A percentile compares a stretch with the other conserved stretches of the same genome.
phyloP scores from a whole-genome alignment of 1,284 basidiomycete species.

The Butyriboletus regius region DNA sequence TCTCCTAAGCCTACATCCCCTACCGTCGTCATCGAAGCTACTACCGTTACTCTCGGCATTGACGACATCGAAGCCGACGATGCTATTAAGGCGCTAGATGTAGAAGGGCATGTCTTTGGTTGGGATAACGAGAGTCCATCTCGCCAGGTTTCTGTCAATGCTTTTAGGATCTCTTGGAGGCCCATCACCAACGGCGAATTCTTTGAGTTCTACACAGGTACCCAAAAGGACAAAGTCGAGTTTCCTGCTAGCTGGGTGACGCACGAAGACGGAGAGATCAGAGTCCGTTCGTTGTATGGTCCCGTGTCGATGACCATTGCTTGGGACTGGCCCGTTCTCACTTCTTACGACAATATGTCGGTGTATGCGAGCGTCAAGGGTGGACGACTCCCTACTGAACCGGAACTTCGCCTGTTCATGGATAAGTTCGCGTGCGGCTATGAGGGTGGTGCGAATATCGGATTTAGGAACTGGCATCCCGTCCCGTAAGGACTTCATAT shows the following conservation, averaged over 20 bases:
- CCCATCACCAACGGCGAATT: slow-evolving; percentile 83
- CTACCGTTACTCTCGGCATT: slow-evolving; percentile 67
- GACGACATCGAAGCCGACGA: slow-evolving; percentile 78
- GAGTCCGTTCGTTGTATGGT: slow-evolving; percentile 84
- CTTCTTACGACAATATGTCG: slow-evolving; percentile 72
- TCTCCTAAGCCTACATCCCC: slow-evolving; percentile 37
- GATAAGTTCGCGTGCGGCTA: slow-evolving; percentile 63
- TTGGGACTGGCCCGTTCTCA: slow-evolving; percentile 79
- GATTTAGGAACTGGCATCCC: slow-evolving; percentile 91
- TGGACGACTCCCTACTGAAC: slow-evolving; percentile 84
- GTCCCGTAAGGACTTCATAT: slow-evolving; percentile 55
- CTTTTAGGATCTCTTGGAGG: slow-evolving; percentile 72
- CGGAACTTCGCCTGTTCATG: slow-evolving; percentile 75
- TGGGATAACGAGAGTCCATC: slow-evolving; percentile 93
- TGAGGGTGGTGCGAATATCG: slow-evolving; percentile 72
- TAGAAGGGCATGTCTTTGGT: slow-evolving; percentile 69
- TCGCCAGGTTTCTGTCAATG: slow-evolving; percentile 48
- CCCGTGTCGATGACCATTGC: slow-evolving; percentile 72
- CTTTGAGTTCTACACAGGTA: slow-evolving; percentile 47
- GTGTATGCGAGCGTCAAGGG: slow-evolving; percentile 78
- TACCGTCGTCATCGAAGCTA: slow-evolving; percentile 56
- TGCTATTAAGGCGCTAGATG: slow-evolving; percentile 31
- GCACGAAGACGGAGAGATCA: slow-evolving; percentile 40
- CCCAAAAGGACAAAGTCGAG: slow-evolving; percentile 31
- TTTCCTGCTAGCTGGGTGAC: slow-evolving; percentile 65